These are phyloP conservation scores for Bryoerythrophyllum caledonicum DNA, from an alignment of 225 moss, liverwort and hornwort genomes.

Conservation along the genomic window DNA sequence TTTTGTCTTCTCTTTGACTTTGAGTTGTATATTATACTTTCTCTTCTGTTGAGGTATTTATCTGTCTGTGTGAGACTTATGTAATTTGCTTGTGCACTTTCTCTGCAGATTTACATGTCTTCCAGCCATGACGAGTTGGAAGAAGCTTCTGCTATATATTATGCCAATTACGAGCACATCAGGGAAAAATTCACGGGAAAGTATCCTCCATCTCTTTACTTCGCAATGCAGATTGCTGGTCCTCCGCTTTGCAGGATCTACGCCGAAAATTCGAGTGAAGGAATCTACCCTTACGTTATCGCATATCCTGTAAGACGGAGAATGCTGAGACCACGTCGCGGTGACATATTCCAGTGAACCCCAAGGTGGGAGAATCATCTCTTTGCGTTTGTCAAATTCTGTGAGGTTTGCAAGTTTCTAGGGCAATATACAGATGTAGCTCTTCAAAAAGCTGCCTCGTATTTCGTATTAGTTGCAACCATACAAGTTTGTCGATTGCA, in stretches of 20 bases:
- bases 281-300: constrained; percentile 15
- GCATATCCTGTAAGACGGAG: constrained; percentile 21
- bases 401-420: background rate
- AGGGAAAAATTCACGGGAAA: constrained; percentile 1
- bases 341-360: background rate
- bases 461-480: too few species aligned
- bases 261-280: constrained; percentile 17
- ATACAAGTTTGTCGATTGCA: too few species aligned
- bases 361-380: background rate
- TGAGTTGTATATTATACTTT: background rate
- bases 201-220: constrained; percentile 21
- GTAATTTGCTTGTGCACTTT: background rate
- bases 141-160: constrained; percentile 36
- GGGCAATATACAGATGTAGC: background rate
- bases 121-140: constrained; percentile 20
- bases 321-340: constrained; percentile 15
- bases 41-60: background rate
- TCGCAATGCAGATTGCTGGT: constrained; percentile 33
- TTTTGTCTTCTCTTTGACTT: background rate
- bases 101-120: constrained; percentile 10
- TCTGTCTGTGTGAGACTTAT: background rate
- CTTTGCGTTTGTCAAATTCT: background rate
- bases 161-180: constrained; percentile 26
- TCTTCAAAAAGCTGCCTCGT: background rate
- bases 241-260: constrained; percentile 29